Conservation (phyloP, 1,139 yeast genomes). For the Magnusiomyces sp. region DNA sequence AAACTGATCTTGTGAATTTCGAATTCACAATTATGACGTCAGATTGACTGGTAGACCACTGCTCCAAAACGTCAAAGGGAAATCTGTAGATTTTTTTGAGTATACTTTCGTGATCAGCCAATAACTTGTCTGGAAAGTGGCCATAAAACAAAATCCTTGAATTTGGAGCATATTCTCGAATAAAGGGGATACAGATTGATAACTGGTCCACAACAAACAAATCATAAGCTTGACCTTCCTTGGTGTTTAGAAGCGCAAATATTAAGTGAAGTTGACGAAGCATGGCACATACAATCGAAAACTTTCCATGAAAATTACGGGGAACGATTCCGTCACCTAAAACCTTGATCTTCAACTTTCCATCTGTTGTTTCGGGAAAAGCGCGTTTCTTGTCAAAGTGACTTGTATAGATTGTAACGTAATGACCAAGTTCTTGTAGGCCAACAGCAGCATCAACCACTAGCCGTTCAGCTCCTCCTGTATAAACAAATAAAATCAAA, state of each 20-base stretch:
- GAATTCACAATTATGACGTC: conserved; percentile 85
- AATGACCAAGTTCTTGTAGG: conserved; percentile 58
- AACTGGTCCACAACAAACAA: conserved; percentile 81
- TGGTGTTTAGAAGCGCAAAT: conserved; percentile 43
- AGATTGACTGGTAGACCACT: conserved; percentile 65
- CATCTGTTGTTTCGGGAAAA: conserved; percentile 72
- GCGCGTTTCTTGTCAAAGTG: conserved; percentile 83
- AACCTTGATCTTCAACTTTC: conserved; percentile 53
- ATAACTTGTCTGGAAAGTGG: conserved; percentile 87
- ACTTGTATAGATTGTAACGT: conserved; percentile 69
- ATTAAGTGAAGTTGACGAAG: conserved; percentile 70
- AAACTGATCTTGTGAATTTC: conserved; percentile 65
- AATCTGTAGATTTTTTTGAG: conserved; percentile 59
- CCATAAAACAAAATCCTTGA: conserved; percentile 70
- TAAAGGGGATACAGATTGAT: conserved; percentile 72
- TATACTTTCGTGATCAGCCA: conserved; percentile 51
- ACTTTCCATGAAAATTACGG: conserved; percentile 51
- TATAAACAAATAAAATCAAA: neutral
- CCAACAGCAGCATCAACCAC: conserved; percentile 95
- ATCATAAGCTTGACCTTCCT: conserved; percentile 46
- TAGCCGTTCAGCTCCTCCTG: conserved; percentile 89
- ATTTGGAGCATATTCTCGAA: conserved; percentile 38
- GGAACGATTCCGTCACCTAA: conserved; percentile 75
- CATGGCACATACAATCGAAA: conserved; percentile 76
- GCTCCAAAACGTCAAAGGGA: conserved; percentile 79